phyloP scores from a whole-genome alignment of 164 flowering plant species.

The Dillenia turbinata region DNA sequence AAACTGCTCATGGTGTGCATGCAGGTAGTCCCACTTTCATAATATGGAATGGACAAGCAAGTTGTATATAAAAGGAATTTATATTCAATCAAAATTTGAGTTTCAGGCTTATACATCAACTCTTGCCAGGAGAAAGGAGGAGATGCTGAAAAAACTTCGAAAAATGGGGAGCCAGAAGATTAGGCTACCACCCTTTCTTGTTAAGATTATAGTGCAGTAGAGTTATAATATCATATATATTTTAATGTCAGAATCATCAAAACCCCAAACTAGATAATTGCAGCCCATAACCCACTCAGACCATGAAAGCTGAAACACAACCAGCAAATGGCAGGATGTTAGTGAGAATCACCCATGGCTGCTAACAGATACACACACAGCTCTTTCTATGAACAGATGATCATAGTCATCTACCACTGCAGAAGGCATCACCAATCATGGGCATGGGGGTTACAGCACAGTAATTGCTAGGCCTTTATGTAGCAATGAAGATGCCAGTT shows the following conservation, averaged over 20 bases:
- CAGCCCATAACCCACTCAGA: constrained; percentile 21
- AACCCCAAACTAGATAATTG: constrained; percentile 7
- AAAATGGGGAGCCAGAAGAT: constrained; percentile 25
- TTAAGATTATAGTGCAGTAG: constrained; percentile 14
- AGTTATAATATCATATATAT: constrained; percentile 7
- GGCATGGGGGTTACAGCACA: constrained; percentile 6
- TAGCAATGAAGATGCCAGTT: constrained; percentile 15
- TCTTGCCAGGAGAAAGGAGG: constrained; percentile 2
- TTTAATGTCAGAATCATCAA: background rate
- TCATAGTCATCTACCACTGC: constrained; percentile 25
- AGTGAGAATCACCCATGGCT: constrained; percentile 62
- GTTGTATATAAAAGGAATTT: constrained; percentile 7
- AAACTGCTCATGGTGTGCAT: background rate
- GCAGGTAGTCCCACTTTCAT: background rate
- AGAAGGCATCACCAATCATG: constrained; percentile 19
- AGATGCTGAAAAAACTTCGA: background rate
- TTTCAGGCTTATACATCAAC: constrained; percentile 21
- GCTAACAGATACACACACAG: constrained; percentile 46
- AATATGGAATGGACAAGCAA: background rate
- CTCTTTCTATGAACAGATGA: constrained; percentile 47
- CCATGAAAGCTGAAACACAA: constrained; percentile 22
- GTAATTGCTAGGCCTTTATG: constrained; percentile 7
- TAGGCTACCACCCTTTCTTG: constrained; percentile 25
- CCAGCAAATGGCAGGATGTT: constrained; percentile 29
- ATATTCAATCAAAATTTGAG: constrained; percentile 14